These are phyloP conservation scores for Baudoinia panamericana DNA, from an alignment of 495 filamentous ascomycete species.

Conservation along the genomic window DNA sequence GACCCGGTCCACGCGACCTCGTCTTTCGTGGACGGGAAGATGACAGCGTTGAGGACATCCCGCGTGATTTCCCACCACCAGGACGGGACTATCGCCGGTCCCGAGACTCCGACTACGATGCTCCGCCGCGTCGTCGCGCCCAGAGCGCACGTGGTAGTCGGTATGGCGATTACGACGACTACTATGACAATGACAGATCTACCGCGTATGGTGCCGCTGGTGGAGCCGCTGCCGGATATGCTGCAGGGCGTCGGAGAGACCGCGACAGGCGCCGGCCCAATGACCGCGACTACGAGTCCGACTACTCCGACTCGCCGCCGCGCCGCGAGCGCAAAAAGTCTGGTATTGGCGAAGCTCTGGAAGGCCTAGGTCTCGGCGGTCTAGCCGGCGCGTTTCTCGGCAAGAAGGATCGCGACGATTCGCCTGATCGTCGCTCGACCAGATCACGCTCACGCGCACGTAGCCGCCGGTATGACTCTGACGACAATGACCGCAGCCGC, in stretches of 20 bases:
- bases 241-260: slow-evolving; percentile 14
- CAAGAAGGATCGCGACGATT: slow-evolving; percentile 18
- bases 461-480: slow-evolving; percentile 10
- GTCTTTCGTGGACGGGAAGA: slow-evolving; percentile 32
- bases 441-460: slow-evolving; percentile 35
- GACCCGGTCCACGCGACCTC: slow-evolving; percentile 26
- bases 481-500: slow-evolving; percentile 28
- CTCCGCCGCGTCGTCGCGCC: slow-evolving; percentile 23
- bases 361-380: slow-evolving; percentile 30
- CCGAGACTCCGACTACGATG: slow-evolving; percentile 21
- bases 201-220: slow-evolving; percentile 17
- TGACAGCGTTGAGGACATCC: slow-evolving; percentile 34
- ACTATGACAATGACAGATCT: slow-evolving; percentile 24
- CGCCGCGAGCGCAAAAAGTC: slow-evolving; percentile 31
- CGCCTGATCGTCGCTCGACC: slow-evolving; percentile 17
- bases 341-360: slow-evolving; percentile 27
- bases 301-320: slow-evolving; percentile 25
- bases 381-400: slow-evolving; percentile 28
- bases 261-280: slow-evolving; percentile 18
- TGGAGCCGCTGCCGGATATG: slow-evolving; percentile 23
- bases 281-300: slow-evolving; percentile 21
- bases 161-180: slow-evolving; percentile 25
- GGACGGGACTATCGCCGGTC: slow-evolving; percentile 13
- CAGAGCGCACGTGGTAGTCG: slow-evolving; percentile 24
- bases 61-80: slow-evolving; percentile 32